Evolutionary conservation across 768 basidiomycete genomes (phyloP).

Genomic region (Lactarius sp.): DNA sequence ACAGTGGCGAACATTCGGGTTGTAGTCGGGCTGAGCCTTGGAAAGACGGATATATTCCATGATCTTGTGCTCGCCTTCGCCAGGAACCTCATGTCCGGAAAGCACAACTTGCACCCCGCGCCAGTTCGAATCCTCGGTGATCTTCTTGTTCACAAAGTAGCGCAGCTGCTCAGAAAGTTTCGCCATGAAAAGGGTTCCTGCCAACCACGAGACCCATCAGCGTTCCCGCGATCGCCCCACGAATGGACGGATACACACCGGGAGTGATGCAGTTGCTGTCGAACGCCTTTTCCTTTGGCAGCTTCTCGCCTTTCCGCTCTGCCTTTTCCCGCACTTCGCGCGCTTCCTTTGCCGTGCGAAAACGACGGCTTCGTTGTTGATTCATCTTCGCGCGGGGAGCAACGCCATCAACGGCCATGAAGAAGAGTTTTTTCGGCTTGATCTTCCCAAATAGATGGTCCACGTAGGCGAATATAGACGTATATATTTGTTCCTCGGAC

Average conservation of each 20-base stretch:
- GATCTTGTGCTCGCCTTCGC: conserved; percentile 99
- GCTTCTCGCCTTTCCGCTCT: conserved; percentile 78
- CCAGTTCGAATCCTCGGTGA: conserved; percentile 96
- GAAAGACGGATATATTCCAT: conserved; percentile 98
- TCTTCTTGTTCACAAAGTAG: conserved; percentile 98
- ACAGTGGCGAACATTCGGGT: conserved; percentile 96
- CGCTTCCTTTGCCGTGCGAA: conserved; percentile 91
- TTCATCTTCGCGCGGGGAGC: conserved; percentile 99
- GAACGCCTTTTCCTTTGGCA: conserved; percentile 93
- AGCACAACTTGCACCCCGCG: conserved; percentile 85
- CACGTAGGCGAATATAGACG: conserved; percentile 94
- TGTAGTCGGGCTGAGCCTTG: conserved; percentile 92
- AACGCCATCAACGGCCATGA: conserved; percentile 98
- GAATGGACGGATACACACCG: conserved; percentile 46
- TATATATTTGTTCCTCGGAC: conserved; percentile 95
- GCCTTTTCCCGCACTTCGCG: conserved; percentile 86
- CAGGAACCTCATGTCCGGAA: conserved; percentile 96
- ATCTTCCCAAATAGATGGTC: conserved; percentile 96
- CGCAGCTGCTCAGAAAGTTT: conserved; percentile 85
- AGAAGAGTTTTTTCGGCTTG: conserved; percentile 95
- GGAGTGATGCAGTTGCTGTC: conserved; percentile 99
- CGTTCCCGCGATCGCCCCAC: background rate
- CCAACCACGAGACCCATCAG: background rate
- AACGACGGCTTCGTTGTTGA: conserved; percentile 90
- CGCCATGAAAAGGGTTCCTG: conserved; percentile 95